phyloP scores from a whole-genome alignment of 2,329 filamentous ascomycete genomes.

The Diaporthe batatas region DNA sequence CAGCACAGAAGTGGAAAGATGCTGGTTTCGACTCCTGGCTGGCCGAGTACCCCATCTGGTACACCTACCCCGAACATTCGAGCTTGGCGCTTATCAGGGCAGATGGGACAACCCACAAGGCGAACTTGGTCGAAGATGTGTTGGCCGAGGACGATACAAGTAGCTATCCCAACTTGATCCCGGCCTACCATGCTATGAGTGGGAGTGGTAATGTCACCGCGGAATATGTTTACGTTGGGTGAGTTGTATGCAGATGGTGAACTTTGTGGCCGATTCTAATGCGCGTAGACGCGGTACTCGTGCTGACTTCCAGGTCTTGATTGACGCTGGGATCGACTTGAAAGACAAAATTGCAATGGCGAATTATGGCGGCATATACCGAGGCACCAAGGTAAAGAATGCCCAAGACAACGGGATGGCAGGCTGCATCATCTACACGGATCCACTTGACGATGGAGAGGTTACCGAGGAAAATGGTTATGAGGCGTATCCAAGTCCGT shows the following conservation, averaged over 20 bases:
- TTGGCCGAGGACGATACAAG: conserved; percentile 23
- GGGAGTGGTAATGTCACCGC: conserved; percentile 19
- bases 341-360: conserved; percentile 18
- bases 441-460: conserved; percentile 20
- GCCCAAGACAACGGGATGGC: conserved; percentile 26
- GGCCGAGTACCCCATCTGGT: conserved; percentile 19
- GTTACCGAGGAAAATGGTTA: conserved; percentile 20
- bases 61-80: conserved; percentile 22
- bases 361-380: conserved; percentile 17
- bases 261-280: background rate
- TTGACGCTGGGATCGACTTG: conserved; percentile 17
- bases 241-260: background rate
- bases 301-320: conserved; percentile 23
- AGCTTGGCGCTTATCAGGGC: conserved; percentile 15
- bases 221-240: conserved; percentile 25
- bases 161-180: conserved; percentile 22
- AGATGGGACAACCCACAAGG: conserved; percentile 16
- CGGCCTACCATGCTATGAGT: conserved; percentile 25
- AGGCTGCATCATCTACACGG: conserved; percentile 24
- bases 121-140: conserved; percentile 23
- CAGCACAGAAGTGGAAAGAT: conserved; percentile 23
- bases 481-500: conserved; percentile 27
- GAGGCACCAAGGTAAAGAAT: conserved; percentile 26
- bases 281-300: conserved; percentile 2
- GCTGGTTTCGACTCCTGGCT: conserved; percentile 12